Evolutionary conservation across 768 basidiomycete species (phyloP), one percentile per base, ranked within the genome.

Genomic region (Boletus rubropictus): DNA sequence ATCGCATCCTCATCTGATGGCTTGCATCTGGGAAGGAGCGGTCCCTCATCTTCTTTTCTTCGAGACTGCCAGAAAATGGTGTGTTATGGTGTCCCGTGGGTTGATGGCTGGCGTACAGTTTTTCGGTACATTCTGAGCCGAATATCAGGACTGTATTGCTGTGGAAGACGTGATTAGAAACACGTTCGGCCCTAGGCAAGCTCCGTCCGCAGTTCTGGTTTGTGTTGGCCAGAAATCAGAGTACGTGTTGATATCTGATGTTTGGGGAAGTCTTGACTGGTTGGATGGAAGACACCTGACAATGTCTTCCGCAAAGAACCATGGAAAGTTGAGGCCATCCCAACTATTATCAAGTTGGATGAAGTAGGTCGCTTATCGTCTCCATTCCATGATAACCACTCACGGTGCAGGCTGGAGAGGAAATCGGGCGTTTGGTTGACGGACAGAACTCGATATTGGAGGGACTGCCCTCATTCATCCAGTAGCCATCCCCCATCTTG

Each of bases 21-120:
- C 17, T 38, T 34, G 20, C 8, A 36, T 85, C 82, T 25, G 71
- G 68, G 9, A 65, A 72, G n/a, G 78, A 80, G 34, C 58, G 69
- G 14, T 86, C 74, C 49, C 44, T 87, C 22, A 67, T 89, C n/a
- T 86, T 89, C 62, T 87, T 82, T 51, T 76, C 86, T 9, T 86
- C 83, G 17, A 69, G 81, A 41, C 74, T 79, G 2, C 71, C 78
- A 48, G 84, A 80, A 22, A 61, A 32, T 12, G 18, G 42, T 24
- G 25, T 68, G 44, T 64, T 81, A 59, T 89, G 87, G 86, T 89
- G 86, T 59, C 77, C 82, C 21, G 86, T 88, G 55, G 39, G 74
- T 72, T 22, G 24, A 35, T 21, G 24, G 5, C 27, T 42, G n/a
- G 39, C 42, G 25, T 31, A 21, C 3, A 15, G 8, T 21, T 34